phyloP scores from a whole-genome alignment of 2,329 filamentous ascomycete genomes.

The Aspergillus oerlinghausenensis region DNA sequence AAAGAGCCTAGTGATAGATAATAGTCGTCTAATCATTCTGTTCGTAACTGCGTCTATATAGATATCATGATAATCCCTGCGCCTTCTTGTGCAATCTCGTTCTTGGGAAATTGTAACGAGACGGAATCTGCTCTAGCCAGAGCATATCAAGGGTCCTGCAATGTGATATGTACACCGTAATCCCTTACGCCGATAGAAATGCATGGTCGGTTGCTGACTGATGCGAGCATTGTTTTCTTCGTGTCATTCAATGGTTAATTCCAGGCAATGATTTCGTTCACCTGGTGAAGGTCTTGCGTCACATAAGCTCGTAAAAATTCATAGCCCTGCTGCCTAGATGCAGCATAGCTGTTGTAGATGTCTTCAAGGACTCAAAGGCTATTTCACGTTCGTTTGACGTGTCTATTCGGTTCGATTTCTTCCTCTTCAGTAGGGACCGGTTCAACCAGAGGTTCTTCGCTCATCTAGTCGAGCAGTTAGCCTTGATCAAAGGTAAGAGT shows the following conservation, averaged over 20 bases:
- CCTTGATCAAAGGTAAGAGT: background rate
- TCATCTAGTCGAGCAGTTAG: constrained; percentile 24
- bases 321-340: background rate
- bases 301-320: background rate
- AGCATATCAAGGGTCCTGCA: background rate
- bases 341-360: background rate
- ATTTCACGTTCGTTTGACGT: constrained; percentile 25
- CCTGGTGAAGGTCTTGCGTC: background rate
- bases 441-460: constrained; percentile 14
- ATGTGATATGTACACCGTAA: background rate
- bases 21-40: background rate
- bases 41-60: background rate
- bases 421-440: constrained; percentile 8
- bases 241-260: background rate
- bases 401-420: constrained; percentile 15
- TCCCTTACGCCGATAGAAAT: background rate
- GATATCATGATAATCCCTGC: background rate
- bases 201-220: background rate
- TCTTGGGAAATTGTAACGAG: background rate
- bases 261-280: background rate
- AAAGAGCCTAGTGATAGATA: no score
- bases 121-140: background rate
- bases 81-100: background rate
- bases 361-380: background rate
- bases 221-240: background rate